Percentiles rank a stretch among this genome's conserved stretches.
These are phyloP conservation scores for Vachellia collinsii DNA, from an alignment of 306 rosid genomes.

Conservation along the genomic window DNA sequence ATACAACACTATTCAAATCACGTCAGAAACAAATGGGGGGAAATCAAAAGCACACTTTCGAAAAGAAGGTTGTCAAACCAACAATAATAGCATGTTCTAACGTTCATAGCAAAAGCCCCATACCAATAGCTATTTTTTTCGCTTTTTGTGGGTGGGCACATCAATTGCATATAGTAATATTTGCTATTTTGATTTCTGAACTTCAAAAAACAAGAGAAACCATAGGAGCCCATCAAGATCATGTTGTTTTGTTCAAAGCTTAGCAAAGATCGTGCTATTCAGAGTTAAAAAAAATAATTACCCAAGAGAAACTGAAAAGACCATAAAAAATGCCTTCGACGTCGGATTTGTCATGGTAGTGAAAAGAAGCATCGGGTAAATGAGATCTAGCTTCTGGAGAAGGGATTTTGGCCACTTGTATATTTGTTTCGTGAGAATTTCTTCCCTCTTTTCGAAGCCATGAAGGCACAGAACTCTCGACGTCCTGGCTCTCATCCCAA, in stretches of 20 bases:
- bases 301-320: slow-evolving; percentile 91
- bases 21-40: not conserved
- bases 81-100: not conserved
- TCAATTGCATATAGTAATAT: not conserved
- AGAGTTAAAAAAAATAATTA: not conserved
- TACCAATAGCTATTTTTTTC: not conserved
- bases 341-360: slow-evolving; percentile 72
- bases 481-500: slow-evolving; percentile 34
- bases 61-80: not conserved
- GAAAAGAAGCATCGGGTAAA: slow-evolving; percentile 74
- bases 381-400: slow-evolving; percentile 57
- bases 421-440: slow-evolving; percentile 65
- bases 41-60: not conserved
- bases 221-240: too few species aligned
- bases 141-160: not conserved
- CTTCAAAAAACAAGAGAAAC: not conserved
- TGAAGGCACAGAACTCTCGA: slow-evolving; percentile 83
- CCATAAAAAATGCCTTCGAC: slow-evolving; percentile 92
- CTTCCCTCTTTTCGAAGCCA: slow-evolving; percentile 82
- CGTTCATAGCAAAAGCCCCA: not conserved
- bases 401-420: slow-evolving; percentile 78
- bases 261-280: too few species aligned
- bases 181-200: not conserved
- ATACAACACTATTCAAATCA: not conserved
- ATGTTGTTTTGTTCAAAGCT: too few species aligned